Evolutionary conservation across 108 stramenopile species (phyloP).

Genomic region (Skeletonema costatum): DNA sequence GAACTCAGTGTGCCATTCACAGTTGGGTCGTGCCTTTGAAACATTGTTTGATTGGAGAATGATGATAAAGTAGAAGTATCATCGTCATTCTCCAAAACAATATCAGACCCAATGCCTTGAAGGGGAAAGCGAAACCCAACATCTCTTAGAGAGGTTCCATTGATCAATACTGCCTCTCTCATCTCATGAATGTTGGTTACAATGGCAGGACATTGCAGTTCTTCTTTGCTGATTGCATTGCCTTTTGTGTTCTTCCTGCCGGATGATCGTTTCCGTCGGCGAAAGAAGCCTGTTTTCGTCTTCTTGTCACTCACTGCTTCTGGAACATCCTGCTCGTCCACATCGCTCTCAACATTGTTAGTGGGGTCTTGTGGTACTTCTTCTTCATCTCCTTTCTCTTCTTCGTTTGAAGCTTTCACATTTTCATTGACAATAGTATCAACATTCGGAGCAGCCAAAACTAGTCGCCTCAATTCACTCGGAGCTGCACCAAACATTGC

Average conservation of each 20-base stretch:
- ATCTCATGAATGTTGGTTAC: conserved; percentile 46
- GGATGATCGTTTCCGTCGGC: neutral
- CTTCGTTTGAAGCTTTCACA: neutral
- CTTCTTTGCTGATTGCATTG: conserved; percentile 23
- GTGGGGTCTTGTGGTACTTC: neutral
- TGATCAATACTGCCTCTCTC: conserved; percentile 29
- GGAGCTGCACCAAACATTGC: too few species aligned
- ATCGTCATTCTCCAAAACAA: neutral
- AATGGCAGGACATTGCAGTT: conserved; percentile 31
- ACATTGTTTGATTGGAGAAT: neutral
- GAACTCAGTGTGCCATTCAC: conserved; percentile 46
- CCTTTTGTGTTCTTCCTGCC: neutral
- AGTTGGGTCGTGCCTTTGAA: conserved; percentile 44
- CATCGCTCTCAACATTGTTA: neutral
- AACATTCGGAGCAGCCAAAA: too few species aligned
- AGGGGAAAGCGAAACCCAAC: conserved; percentile 48
- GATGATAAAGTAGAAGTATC: neutral
- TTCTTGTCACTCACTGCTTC: neutral
- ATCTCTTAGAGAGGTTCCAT: conserved; percentile 34
- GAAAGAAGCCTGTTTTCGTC: neutral
- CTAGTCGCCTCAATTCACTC: too few species aligned
- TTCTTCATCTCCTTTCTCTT: neutral
- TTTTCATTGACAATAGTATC: too few species aligned
- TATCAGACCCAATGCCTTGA: conserved; percentile 29
- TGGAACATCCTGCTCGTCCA: neutral